These are phyloP conservation scores for Salix udensis DNA, from an alignment of 345 rosid species.

Conservation along the genomic window DNA sequence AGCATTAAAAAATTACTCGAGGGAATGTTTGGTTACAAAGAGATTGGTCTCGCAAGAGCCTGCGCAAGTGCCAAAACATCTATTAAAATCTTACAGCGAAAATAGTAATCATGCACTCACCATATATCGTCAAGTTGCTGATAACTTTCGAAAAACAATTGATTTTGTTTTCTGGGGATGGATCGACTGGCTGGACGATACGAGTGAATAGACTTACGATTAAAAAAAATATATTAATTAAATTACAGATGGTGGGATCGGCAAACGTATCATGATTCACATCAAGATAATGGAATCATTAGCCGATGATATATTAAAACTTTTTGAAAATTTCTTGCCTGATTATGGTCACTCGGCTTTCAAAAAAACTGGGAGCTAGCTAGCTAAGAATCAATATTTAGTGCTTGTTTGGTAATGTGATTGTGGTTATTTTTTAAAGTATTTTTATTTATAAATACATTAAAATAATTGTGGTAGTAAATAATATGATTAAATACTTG, in stretches of 20 bases:
- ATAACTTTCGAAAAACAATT: background rate
- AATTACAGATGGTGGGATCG: too few relatives aligned
- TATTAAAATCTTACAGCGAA: background rate
- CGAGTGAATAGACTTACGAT: background rate
- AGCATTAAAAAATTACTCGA: background rate
- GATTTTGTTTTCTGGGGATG: background rate
- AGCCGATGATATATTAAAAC: too few relatives aligned
- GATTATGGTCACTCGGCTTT: too few relatives aligned
- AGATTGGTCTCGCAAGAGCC: background rate
- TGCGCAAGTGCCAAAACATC: background rate
- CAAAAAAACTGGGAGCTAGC: background rate
- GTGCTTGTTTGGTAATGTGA: too few relatives aligned
- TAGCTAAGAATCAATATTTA: too few relatives aligned
- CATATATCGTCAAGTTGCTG: background rate
- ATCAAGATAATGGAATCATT: too few relatives aligned
- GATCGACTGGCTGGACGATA: background rate
- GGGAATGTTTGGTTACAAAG: background rate
- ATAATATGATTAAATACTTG: background rate
- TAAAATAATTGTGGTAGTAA: background rate
- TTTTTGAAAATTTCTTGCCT: too few relatives aligned
- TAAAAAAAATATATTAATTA: background rate
- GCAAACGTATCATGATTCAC: too few relatives aligned
- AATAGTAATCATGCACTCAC: background rate
- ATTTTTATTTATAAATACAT: too few relatives aligned
- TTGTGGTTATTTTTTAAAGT: too few relatives aligned